phyloP scores from a whole-genome alignment of 305 asterid species.

The Ajuga reptans region DNA sequence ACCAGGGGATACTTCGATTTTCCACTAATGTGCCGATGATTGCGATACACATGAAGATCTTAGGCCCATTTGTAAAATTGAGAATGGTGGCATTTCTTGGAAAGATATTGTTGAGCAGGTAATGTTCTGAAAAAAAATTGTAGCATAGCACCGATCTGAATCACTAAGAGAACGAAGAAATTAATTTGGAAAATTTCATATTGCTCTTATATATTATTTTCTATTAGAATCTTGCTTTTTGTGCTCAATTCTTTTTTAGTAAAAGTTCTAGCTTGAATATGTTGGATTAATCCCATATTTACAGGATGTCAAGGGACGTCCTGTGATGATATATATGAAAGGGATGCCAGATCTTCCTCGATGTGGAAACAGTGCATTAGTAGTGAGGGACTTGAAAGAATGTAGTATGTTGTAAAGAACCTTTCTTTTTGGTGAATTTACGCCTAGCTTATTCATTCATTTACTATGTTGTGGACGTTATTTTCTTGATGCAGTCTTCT shows the following conservation, averaged over 20 bases:
- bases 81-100: slow-evolving; percentile 47
- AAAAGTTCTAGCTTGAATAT: slow-evolving; percentile 10
- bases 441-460: background rate
- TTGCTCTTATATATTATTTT: background rate
- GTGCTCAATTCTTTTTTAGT: background rate
- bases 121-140: slow-evolving; percentile 12
- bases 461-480: background rate
- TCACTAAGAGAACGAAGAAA: background rate
- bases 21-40: slow-evolving; percentile 62
- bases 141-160: background rate
- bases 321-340: slow-evolving; percentile 97
- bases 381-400: slow-evolving; percentile 74
- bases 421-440: background rate
- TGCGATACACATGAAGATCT: slow-evolving; percentile 88
- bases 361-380: slow-evolving; percentile 93
- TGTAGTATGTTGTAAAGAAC: slow-evolving; percentile 49
- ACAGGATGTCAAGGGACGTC: slow-evolving; percentile 88
- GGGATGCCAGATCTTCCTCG: slow-evolving; percentile 83
- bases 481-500: background rate
- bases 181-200: background rate
- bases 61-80: slow-evolving; percentile 57
- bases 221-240: background rate
- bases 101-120: slow-evolving; percentile 87
- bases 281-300: slow-evolving; percentile 20
- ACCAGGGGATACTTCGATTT: slow-evolving; percentile 33